These are phyloP conservation scores for Glycyrrhiza uralensis DNA, from an alignment of 306 rosid species.

Conservation along the genomic window DNA sequence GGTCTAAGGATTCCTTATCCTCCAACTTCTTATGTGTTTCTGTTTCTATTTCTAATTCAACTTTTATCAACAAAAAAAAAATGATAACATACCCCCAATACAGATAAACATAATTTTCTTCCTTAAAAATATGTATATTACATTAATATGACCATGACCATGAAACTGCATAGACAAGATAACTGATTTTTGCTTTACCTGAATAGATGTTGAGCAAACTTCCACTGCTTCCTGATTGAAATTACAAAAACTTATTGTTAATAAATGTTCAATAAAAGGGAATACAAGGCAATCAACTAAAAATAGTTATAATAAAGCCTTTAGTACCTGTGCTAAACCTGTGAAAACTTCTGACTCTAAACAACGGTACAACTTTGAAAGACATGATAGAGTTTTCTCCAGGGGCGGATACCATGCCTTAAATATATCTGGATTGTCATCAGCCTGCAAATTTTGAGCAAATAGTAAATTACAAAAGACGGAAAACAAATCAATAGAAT, in stretches of 20 bases:
- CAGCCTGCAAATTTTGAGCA: constrained; percentile 53
- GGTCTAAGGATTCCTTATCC: background rate
- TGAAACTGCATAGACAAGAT: background rate
- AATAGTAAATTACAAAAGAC: constrained; percentile 9
- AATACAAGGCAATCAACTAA: constrained; percentile 1
- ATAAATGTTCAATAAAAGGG: constrained; percentile 15
- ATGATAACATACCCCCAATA: background rate
- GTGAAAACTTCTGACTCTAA: constrained; percentile 90
- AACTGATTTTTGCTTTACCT: constrained; percentile 39
- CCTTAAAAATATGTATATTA: background rate
- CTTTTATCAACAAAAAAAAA: background rate
- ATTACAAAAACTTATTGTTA: constrained; percentile 7
- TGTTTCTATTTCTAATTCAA: background rate
- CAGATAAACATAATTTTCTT: background rate
- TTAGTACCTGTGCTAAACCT: constrained; percentile 92
- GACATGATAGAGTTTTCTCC: constrained; percentile 89
- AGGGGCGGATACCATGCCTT: constrained; percentile 94
- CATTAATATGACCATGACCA: constrained; percentile 11
- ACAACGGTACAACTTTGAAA: constrained; percentile 91
- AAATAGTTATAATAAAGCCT: constrained; percentile 17
- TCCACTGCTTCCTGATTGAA: constrained; percentile 90
- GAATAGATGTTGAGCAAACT: constrained; percentile 87
- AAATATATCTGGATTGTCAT: constrained; percentile 63
- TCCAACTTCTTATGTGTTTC: background rate
- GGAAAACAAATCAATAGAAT: background rate